These are phyloP conservation scores for Isatis tinctoria DNA, from an alignment of 345 rosid species.

Conservation along the genomic window DNA sequence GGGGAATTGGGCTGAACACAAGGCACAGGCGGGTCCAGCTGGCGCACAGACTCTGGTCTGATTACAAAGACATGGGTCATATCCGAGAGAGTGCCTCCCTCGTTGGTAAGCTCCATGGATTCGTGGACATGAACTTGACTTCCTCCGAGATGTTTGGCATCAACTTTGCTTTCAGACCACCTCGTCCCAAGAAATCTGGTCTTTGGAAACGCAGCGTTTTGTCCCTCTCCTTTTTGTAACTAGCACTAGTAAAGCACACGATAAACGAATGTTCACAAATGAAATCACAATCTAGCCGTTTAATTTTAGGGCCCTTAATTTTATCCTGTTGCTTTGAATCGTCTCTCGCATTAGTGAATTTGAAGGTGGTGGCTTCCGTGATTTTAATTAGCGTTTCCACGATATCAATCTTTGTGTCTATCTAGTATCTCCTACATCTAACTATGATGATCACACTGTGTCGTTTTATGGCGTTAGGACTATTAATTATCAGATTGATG, in stretches of 20 bases:
- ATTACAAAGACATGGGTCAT: conserved; percentile 59
- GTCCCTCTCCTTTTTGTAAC: conserved; percentile 36
- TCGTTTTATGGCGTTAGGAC: background rate
- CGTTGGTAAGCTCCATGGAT: conserved; percentile 63
- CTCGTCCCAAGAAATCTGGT: conserved; percentile 29
- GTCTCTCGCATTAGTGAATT: conserved; percentile 8
- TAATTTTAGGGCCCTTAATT: background rate
- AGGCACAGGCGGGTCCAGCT: conserved; percentile 63
- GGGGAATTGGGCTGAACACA: conserved; percentile 63
- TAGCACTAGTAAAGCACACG: background rate
- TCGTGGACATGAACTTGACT: conserved; percentile 39
- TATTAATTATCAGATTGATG: background rate
- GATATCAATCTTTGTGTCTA: background rate
- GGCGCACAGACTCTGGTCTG: conserved; percentile 59
- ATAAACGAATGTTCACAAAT: background rate
- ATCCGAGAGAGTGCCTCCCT: conserved; percentile 62
- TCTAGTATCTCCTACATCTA: background rate
- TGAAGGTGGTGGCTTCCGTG: background rate
- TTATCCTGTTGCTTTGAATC: background rate
- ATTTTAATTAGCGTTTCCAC: background rate
- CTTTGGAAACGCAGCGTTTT: conserved; percentile 38
- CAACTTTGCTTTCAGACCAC: conserved; percentile 31
- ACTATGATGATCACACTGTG: background rate
- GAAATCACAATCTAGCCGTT: background rate
- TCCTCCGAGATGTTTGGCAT: conserved; percentile 47